phyloP scores from a whole-genome alignment of 73 alveolate species.

The Paramecium octaurelia region DNA sequence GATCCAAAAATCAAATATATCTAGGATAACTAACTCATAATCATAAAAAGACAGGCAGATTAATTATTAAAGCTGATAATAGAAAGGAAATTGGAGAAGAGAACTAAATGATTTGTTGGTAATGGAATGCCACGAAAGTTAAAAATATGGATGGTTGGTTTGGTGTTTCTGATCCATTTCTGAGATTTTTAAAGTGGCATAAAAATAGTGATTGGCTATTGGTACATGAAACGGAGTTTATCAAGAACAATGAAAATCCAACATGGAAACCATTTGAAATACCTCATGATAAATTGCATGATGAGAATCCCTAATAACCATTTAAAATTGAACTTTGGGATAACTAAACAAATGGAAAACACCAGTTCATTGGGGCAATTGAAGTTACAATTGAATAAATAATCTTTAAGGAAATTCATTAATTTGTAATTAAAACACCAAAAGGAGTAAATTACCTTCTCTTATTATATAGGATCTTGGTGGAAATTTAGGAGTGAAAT shows the following conservation, averaged over 20 bases:
- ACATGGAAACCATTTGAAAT: slow-evolving; percentile 17
- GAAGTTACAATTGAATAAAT: slow-evolving; percentile 12
- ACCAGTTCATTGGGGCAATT: slow-evolving; percentile 34
- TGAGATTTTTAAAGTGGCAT: background rate
- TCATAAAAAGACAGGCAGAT: slow-evolving; percentile 65
- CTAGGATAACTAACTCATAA: background rate
- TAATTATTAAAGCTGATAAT: slow-evolving; percentile 68
- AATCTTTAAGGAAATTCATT: background rate
- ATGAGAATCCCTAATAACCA: slow-evolving; percentile 35
- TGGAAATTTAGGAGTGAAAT: background rate
- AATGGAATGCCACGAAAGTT: slow-evolving; percentile 45
- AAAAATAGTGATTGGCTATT: background rate
- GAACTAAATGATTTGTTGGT: background rate
- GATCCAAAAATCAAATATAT: slow-evolving; percentile 61
- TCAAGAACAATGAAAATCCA: slow-evolving; percentile 3
- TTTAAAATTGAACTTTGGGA: slow-evolving; percentile 53
- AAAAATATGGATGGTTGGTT: slow-evolving; percentile 60
- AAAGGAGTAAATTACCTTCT: background rate
- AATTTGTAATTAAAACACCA: background rate
- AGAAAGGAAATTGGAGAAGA: slow-evolving; percentile 1
- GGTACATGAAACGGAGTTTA: slow-evolving; percentile 7
- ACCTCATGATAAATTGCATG: background rate
- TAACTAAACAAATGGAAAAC: slow-evolving; percentile 31
- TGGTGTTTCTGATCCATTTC: slow-evolving; percentile 39
- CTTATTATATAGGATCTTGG: slow-evolving; percentile 68